These are phyloP conservation scores for Smallanthus sonchifolius DNA, from an alignment of 129 eudicot species.

Conservation along the genomic window DNA sequence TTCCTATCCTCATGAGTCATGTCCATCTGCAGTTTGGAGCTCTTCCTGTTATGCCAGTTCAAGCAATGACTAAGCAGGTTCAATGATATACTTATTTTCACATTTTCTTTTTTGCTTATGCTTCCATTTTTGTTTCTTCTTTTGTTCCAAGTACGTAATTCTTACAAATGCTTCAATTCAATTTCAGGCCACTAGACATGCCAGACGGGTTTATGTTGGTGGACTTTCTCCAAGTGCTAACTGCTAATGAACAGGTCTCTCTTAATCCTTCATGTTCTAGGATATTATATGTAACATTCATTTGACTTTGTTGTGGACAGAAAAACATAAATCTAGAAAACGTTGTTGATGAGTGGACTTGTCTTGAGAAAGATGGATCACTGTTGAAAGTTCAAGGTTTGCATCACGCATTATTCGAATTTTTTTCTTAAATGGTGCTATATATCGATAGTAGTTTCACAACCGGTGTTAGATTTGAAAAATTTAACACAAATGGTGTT, in stretches of 20 bases:
- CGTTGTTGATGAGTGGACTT: too few species aligned
- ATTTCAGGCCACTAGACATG: constrained; percentile 95
- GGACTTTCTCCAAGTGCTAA: constrained; percentile 91
- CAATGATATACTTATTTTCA: neutral
- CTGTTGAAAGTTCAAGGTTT: too few species aligned
- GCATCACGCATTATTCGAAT: too few species aligned
- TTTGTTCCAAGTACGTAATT: neutral
- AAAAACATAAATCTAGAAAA: too few species aligned
- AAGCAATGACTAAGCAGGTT: constrained; percentile 99
- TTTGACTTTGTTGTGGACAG: neutral
- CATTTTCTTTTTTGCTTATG: neutral
- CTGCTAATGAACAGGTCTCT: constrained; percentile 98
- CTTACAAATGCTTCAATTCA: constrained; percentile 29
- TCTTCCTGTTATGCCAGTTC: constrained; percentile 95
- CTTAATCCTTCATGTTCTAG: neutral
- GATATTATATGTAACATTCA: neutral
- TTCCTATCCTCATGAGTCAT: neutral
- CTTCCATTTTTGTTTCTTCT: neutral
- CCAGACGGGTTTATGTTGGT: constrained; percentile 97
- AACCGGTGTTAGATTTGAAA: too few species aligned
- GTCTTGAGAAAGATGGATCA: too few species aligned
- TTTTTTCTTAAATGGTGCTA: too few species aligned
- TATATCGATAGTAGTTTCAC: too few species aligned
- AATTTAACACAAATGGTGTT: too few species aligned
- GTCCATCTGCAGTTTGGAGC: constrained; percentile 62